Percentiles rank a stretch among this genome's conserved stretches.
Conservation (phyloP, 2,329 filamentous ascomycete genomes). For the Ceratocystis eucalypticola region DNA sequence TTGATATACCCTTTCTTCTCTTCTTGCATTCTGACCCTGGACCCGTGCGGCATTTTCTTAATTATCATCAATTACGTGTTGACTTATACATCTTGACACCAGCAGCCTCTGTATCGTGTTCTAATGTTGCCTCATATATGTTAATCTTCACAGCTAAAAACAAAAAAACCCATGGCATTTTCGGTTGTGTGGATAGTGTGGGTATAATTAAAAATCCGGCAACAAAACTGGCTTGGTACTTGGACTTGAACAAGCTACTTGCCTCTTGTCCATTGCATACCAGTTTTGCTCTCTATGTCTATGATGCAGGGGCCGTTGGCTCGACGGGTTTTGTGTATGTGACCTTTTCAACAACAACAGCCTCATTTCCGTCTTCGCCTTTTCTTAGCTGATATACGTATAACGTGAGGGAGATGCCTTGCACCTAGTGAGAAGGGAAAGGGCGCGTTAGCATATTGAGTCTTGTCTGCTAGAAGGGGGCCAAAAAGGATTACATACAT, state of each 20-base stretch:
- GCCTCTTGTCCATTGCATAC: background rate
- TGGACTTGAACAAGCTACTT: constrained; percentile 6
- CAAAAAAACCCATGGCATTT: background rate
- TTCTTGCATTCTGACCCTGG: background rate
- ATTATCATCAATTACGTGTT: background rate
- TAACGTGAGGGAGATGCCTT: constrained; percentile 87
- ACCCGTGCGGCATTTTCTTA: background rate
- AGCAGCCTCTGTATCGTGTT: too few relatives aligned
- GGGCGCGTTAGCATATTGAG: background rate
- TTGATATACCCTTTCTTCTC: background rate
- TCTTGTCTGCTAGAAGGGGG: background rate
- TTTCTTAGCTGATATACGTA: constrained; percentile 85
- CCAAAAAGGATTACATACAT: constrained; percentile 50
- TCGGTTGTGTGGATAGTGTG: constrained; percentile 19
- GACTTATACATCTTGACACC: constrained; percentile 21
- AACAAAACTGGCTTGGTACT: constrained; percentile 19
- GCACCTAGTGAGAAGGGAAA: constrained; percentile 46
- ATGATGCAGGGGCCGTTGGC: constrained; percentile 40
- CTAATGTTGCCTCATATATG: background rate
- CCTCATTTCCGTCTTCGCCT: constrained; percentile 62
- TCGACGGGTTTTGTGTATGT: constrained; percentile 68
- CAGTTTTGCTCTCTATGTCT: constrained; percentile 19
- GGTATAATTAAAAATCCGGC: constrained; percentile 15
- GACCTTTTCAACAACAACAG: constrained; percentile 73
- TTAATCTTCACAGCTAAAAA: background rate